Evolutionary conservation across 1,284 basidiomycete genomes (phyloP), one percentile per base, ranked within the genome.

Genomic region (Ceratorhiza oryzae-sativae): DNA sequence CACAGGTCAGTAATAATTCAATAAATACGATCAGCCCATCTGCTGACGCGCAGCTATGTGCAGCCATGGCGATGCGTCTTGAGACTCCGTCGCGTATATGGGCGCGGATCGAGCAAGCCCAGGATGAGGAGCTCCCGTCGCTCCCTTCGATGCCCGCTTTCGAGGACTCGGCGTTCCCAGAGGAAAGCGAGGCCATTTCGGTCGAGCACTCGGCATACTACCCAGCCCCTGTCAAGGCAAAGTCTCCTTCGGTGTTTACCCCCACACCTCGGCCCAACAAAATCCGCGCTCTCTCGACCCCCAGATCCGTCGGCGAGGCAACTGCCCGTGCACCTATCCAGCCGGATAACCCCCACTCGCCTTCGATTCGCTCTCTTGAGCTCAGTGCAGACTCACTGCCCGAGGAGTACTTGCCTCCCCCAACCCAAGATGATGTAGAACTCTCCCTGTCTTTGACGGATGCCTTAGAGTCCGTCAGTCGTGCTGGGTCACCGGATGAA

Each of bases 31-130:
- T 58, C 48, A 58, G 41, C 23, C 46, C 10, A 46, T 60, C 20
- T 67, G 41, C 18, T 53, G 20, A 56, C 39, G 39, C 5, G 32
- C 53, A 42, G 12, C 8, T 30, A 12, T 18, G 18, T 10, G 27
- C 41, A 49, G 48, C n/a, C 23, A 70, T 70, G 67, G 67, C 67
- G 53, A 58, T 58, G 41, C 67, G 67, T 10, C 67, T 70, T 51
- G 67, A 70, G 53, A 70, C 67, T 32, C 67, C 67, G 53, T 70
- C 67, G 18, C 67, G 67, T 30, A 70, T 70, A 45, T 70, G 67
- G 67, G 67, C 67, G 25, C 53, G 67, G 20, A 70, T 70, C 20
- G 67, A 70, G 27, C 34, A 59, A 59, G 67, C 67, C 42, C 67
- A 70, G 30, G 67, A 70, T 30, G 67, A 70, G 49, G 67, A 70